Percentiles rank a stretch among this genome's conserved stretches.
These are phyloP conservation scores for Mortierella sp. DNA, from an alignment of 371 early-diverging fungal genomes.

Conservation along the genomic window DNA sequence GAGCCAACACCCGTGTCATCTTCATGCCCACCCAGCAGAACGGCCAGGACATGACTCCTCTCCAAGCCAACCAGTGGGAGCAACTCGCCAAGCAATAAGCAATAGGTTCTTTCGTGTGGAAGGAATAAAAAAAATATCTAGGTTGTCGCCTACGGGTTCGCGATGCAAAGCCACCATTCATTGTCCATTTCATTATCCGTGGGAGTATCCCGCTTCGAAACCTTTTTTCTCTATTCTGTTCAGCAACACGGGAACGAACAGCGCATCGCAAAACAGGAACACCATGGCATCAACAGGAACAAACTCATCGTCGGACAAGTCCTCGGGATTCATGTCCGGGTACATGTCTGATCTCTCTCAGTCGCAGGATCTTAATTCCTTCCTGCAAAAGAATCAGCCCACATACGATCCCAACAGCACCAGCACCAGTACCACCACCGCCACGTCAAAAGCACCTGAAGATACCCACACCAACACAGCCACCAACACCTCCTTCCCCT, in stretches of 20 bases:
- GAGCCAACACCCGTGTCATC: conserved; percentile 73
- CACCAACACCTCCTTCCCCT: not conserved
- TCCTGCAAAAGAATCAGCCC: conserved; percentile 52
- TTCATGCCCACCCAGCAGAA: conserved; percentile 69
- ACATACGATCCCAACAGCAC: conserved; percentile 22
- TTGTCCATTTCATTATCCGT: too few relatives aligned
- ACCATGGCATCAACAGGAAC: conserved; percentile 32
- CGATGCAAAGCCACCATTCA: conserved; percentile 2
- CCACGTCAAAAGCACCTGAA: not conserved
- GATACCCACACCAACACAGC: not conserved
- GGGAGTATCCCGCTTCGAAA: not conserved
- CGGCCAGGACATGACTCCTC: conserved; percentile 27
- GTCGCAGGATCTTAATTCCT: conserved; percentile 46
- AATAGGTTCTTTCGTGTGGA: not conserved
- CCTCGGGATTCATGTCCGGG: conserved; percentile 49
- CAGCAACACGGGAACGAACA: too few relatives aligned
- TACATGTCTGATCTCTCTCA: conserved; percentile 54
- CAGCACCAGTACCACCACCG: conserved; percentile 7
- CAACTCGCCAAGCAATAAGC: conserved; percentile 42
- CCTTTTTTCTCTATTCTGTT: not conserved
- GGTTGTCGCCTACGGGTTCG: not conserved
- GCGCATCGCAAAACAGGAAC: too few relatives aligned
- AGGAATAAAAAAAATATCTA: not conserved
- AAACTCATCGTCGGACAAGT: conserved; percentile 20
- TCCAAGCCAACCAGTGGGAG: conserved; percentile 54